Percentiles rank a stretch among this genome's conserved stretches.
Evolutionary conservation across 1,284 basidiomycete genomes (phyloP).

Genomic region (Pseudozyma tsukubaensis): DNA sequence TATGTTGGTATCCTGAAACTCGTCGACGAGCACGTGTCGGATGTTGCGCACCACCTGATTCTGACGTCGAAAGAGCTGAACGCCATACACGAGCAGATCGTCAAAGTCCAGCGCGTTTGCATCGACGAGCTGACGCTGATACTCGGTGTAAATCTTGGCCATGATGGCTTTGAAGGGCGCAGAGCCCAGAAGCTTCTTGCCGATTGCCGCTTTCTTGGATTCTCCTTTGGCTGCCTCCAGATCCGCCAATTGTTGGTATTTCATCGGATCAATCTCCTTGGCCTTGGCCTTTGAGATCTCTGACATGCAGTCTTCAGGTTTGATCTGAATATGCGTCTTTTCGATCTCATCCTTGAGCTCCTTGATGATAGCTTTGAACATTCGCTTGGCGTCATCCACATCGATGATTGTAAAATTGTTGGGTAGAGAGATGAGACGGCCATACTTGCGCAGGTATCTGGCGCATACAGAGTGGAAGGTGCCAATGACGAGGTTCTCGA

Average conservation of each 20-base stretch:
- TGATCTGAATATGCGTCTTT: conserved; percentile 74
- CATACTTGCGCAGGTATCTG: conserved; percentile 77
- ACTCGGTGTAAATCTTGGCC: conserved; percentile 76
- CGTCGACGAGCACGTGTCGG: conserved; percentile 85
- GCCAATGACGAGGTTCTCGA: conserved; percentile 75
- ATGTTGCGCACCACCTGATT: conserved; percentile 76
- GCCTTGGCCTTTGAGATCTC: conserved; percentile 85
- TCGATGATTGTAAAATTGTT: conserved; percentile 87
- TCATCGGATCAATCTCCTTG: conserved; percentile 71
- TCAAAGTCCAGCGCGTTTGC: conserved; percentile 88
- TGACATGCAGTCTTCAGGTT: conserved; percentile 75
- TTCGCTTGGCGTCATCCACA: conserved; percentile 81
- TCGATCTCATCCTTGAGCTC: conserved; percentile 71
- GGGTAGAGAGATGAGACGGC: conserved; percentile 75
- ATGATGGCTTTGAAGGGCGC: conserved; percentile 34
- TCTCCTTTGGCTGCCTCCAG: conserved; percentile 30
- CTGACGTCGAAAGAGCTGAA: conserved; percentile 75
- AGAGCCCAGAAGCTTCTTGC: conserved; percentile 17
- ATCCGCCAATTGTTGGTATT: conserved; percentile 29
- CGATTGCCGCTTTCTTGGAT: conserved; percentile 16
- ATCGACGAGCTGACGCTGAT: conserved; percentile 76
- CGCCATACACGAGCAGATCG: conserved; percentile 80
- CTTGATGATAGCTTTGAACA: conserved; percentile 77
- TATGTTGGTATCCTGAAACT: conserved; percentile 90
- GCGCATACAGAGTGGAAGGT: conserved; percentile 88